These are phyloP conservation scores for Trametes pubescens DNA, from an alignment of 1,284 basidiomycete genomes.

Conservation along the genomic window DNA sequence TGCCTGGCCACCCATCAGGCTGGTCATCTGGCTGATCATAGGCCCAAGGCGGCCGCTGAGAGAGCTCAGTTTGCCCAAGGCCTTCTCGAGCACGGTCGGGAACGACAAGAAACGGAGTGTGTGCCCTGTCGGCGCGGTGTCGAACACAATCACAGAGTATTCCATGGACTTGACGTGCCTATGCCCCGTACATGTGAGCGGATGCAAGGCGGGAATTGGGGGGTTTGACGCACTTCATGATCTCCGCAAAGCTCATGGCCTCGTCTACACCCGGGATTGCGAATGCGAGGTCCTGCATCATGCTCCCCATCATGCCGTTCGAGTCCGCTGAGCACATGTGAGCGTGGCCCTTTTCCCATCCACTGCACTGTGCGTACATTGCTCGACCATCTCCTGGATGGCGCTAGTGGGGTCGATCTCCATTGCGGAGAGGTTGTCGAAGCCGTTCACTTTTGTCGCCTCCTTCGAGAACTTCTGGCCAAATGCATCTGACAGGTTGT, in stretches of 20 bases:
- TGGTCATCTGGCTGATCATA: constrained; percentile 97
- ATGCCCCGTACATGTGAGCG: constrained; percentile 6
- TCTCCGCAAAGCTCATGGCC: constrained; percentile 99
- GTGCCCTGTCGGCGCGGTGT: constrained; percentile 98
- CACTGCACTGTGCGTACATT: constrained; percentile 65
- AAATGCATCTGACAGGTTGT: constrained; percentile 99
- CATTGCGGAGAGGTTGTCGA: constrained; percentile 97
- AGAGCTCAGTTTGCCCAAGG: constrained; percentile 92
- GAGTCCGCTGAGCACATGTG: constrained; percentile 70
- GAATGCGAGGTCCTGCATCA: constrained; percentile 99
- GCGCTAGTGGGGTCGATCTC: constrained; percentile 98
- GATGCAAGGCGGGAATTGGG: neutral
- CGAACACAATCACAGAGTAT: constrained; percentile 99
- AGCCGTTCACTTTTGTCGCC: constrained; percentile 98
- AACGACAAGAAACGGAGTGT: constrained; percentile 98
- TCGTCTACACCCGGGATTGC: constrained; percentile 99
- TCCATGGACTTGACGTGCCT: constrained; percentile 99
- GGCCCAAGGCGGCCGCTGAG: constrained; percentile 95
- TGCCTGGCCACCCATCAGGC: constrained; percentile 91
- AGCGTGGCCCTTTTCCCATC: constrained; percentile 4
- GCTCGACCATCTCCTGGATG: constrained; percentile 99
- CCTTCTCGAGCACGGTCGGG: constrained; percentile 97
- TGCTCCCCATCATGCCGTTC: constrained; percentile 96
- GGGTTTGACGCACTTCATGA: constrained; percentile 88
- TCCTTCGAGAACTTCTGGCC: constrained; percentile 99